These are phyloP conservation scores for Nicotiana knightiana DNA, from an alignment of 257 asterid genomes.

Conservation along the genomic window DNA sequence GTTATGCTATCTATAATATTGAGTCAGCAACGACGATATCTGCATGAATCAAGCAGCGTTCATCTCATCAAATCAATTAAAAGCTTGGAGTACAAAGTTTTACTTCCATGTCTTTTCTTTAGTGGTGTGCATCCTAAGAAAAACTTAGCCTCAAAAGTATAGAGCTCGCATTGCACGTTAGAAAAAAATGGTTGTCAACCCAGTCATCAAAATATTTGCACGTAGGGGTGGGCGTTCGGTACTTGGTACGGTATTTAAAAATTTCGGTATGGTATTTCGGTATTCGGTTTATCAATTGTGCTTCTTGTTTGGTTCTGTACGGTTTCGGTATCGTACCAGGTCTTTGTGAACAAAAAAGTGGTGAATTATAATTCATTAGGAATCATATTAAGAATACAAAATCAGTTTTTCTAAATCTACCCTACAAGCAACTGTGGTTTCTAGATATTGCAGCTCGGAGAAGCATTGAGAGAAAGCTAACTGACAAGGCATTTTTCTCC, in stretches of 20 bases:
- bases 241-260: no score
- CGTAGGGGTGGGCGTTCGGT: neutral
- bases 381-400: no score
- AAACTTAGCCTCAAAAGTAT: neutral
- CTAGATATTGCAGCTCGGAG: constrained; percentile 74
- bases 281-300: no score
- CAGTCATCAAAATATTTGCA: neutral
- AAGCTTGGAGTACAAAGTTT: neutral
- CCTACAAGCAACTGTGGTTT: constrained; percentile 80
- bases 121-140: neutral
- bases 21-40: neutral
- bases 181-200: neutral
- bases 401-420: constrained; percentile 48
- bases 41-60: neutral
- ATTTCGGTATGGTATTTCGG: no score
- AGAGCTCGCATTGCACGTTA: neutral
- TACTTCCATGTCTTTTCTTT: neutral
- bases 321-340: no score
- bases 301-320: no score
- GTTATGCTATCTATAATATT: neutral
- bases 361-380: no score
- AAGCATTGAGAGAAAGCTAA: constrained; percentile 82
- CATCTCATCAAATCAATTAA: neutral
- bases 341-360: no score
- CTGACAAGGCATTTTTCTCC: constrained; percentile 62